These are phyloP conservation scores for Abortiporus biennis DNA, from an alignment of 1,284 basidiomycete genomes.

Conservation along the genomic window DNA sequence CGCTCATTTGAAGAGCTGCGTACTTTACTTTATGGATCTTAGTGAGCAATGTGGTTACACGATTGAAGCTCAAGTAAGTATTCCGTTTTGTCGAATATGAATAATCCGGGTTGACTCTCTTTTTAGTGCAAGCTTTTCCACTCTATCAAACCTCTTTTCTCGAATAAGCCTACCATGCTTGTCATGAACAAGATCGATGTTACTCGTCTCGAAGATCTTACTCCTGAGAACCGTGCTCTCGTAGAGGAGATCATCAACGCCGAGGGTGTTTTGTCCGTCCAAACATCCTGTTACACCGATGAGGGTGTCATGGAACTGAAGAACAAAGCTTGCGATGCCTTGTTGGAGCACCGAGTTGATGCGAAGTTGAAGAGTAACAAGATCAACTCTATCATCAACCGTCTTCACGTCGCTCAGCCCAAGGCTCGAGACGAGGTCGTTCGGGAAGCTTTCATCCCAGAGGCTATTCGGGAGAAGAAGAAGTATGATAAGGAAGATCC, in stretches of 20 bases:
- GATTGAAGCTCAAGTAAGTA: slow-evolving; percentile 81
- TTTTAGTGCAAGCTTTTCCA: slow-evolving; percentile 91
- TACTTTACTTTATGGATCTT: slow-evolving; percentile 96
- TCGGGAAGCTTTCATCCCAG: slow-evolving; percentile 83
- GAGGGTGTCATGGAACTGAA: slow-evolving; percentile 95
- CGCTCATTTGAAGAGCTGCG: slow-evolving; percentile 87
- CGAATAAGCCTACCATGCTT: slow-evolving; percentile 85
- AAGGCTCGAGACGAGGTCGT: slow-evolving; percentile 83
- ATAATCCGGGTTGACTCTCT: slow-evolving; percentile 1
- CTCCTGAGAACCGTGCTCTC: slow-evolving; percentile 65
- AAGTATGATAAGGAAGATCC: slow-evolving; percentile 88
- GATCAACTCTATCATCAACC: slow-evolving; percentile 86
- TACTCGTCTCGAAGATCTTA: slow-evolving; percentile 76
- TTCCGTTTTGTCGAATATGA: background rate
- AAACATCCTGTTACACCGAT: slow-evolving; percentile 89
- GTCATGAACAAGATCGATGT: slow-evolving; percentile 98
- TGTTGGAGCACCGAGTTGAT: slow-evolving; percentile 90
- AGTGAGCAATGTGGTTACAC: slow-evolving; percentile 96
- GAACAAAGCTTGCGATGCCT: slow-evolving; percentile 87
- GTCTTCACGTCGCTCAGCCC: slow-evolving; percentile 91
- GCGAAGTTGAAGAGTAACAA: slow-evolving; percentile 90
- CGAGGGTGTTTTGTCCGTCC: slow-evolving; percentile 68
- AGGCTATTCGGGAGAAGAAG: slow-evolving; percentile 66
- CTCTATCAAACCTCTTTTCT: slow-evolving; percentile 94
- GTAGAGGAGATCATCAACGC: slow-evolving; percentile 81